Base-by-base conservation (phyloP, 306 rosid species). In the Fragaria nilgerrensis region DNA sequence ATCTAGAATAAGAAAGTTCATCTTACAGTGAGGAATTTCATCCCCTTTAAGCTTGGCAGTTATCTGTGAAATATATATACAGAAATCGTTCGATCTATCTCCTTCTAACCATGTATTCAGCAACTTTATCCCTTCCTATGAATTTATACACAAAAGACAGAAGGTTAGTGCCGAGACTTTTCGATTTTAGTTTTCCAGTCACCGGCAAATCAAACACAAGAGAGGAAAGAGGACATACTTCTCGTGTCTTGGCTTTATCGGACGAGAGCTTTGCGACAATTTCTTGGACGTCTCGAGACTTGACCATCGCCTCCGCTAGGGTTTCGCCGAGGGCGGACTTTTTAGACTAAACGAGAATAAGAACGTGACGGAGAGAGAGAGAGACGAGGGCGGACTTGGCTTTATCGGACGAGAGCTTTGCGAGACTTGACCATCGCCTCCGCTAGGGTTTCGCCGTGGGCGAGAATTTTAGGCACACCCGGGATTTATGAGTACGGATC, bases 101-200 rank as follows among this genome's bases (percentile, higher is more conserved):
- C 96, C 97, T 82, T 92, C 97, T 82, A 94, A 88, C 98, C 98
- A 94, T 43, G 95, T 85, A 84, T 84, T 92, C 82, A 94, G 82
- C 83, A 89, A 68, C 86, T 85, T 94, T 84, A 90, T 85, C 84
- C 97, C 98, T 81, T 92, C 97, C 96, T 94, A 84, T 14, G 73
- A 7, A 48, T 36, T 34, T 59, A 71, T 39, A 20, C 44, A 77
- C 10, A 55, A 9, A 47, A 45, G 41, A 37, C 41, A 45, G 11
- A 11, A 11, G 3, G 11, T 7, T 43, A 43, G 11, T 43, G 11
- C 47, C 11, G 49, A 44, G 48, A 44, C 49, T 9, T 45, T 45
- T 45, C 49, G 0, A 13, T 13, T 47, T 47, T 14, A 47, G 17
- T 47, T 47, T 47, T 47, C 4, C 5, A 14, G 52, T 7, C 44